Base-by-base conservation (phyloP, 2,329 filamentous ascomycete genomes). In the Rhexocercosporidium sp. region DNA sequence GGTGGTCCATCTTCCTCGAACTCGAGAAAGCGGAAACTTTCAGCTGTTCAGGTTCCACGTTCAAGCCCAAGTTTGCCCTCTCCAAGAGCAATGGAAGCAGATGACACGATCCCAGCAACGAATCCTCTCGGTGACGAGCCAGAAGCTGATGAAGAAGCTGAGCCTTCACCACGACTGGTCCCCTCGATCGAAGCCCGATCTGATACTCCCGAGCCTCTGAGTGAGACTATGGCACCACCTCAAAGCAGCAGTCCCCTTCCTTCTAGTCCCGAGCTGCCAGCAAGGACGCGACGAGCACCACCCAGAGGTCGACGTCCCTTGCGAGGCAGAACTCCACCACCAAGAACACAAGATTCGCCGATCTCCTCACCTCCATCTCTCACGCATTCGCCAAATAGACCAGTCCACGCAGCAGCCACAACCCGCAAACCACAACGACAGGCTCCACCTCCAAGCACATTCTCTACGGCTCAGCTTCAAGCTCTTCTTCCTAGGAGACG, bases 301-400 rank as follows among this genome's bases (percentile, higher is more conserved):
- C 66, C 71, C n/a, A 69, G 75, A 65, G 64, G 72, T 44, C 67
- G 73, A 51, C 65, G 71, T 51, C 68, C 62, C n/a, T 65, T 72
- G 29, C 57, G 73, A 61, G 72, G 68, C 37, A 71, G 70, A 70
- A 76, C 75, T n/a, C 74, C 74, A 44, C 67, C 66, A 31, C 69
- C 68, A 60, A 64, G 61, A 62, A 72, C 70, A 9, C 70, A 73
- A 68, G 73, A 74, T 37, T 77, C 76, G 11, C 75, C 75, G 34
- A 73, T 75, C 22, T 90, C 88, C 1, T 90, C 88, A 2, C 88
- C 88, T 0, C 88, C 88, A 0, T 90, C 88, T 0, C 80, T 91
- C 3, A 91, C 88, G 3, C 88, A 90, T 73, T 91, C 88, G 0
- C 88, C 88, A 37, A 90, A 90, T 72, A 67, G 70, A 60, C 70